A percentile compares a stretch with the other conserved stretches of the same genome.
Conservation (phyloP, 2,329 filamentous ascomycete species). For the Verticillium zaregamsianum region DNA sequence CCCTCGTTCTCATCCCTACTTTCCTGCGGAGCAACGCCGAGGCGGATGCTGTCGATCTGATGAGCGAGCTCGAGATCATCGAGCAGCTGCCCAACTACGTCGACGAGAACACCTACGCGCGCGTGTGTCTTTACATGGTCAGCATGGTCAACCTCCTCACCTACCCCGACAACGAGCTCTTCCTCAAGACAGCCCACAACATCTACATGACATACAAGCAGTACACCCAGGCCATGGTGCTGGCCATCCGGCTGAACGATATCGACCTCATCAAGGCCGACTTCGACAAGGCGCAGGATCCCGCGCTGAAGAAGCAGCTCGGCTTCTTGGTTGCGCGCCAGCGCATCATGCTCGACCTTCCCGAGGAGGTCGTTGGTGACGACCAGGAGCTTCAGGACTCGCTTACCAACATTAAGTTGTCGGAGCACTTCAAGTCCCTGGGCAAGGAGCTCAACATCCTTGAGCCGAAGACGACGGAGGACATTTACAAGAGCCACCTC, state of each 20-base stretch:
- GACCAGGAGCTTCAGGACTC: constrained; percentile 76
- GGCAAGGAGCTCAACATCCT: constrained; percentile 96
- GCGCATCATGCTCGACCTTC: constrained; percentile 69
- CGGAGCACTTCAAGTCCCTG: constrained; percentile 89
- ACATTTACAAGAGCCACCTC: constrained; percentile 98
- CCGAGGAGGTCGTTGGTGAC: constrained; percentile 42
- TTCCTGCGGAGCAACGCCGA: constrained; percentile 98
- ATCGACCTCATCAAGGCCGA: constrained; percentile 75
- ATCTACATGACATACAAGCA: constrained; percentile 95
- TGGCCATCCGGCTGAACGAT: constrained; percentile 92
- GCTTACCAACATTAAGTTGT: constrained; percentile 79
- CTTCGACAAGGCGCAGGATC: constrained; percentile 76
- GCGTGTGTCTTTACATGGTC: constrained; percentile 97
- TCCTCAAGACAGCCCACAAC: constrained; percentile 85
- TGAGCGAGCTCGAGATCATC: constrained; percentile 97
- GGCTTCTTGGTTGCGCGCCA: constrained; percentile 90
- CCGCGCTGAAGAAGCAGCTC: constrained; percentile 84
- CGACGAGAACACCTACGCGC: constrained; percentile 87
- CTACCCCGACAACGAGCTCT: constrained; percentile 94
- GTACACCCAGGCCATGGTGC: constrained; percentile 85
- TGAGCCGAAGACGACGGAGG: constrained; percentile 93
- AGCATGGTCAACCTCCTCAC: constrained; percentile 98
- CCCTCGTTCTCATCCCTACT: constrained; percentile 80
- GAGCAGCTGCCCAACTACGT: constrained; percentile 84
- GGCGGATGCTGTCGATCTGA: constrained; percentile 92